These are phyloP conservation scores for Tulasnella sp. DNA, from an alignment of 768 basidiomycete species.

Conservation along the genomic window DNA sequence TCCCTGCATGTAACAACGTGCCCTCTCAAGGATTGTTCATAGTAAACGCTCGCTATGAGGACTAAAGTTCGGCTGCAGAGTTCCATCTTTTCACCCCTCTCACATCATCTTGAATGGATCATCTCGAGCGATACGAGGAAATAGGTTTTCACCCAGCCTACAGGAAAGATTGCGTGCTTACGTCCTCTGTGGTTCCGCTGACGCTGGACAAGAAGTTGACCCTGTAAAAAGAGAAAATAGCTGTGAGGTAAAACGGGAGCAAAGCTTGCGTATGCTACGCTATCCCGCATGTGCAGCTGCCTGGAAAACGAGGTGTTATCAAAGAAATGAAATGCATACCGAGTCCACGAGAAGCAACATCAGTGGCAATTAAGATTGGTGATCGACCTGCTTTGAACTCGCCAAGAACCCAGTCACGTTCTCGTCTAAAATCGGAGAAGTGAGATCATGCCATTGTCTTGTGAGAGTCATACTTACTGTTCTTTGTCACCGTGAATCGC, in stretches of 20 bases:
- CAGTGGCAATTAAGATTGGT: constrained; percentile 96
- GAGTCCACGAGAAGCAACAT: constrained; percentile 98
- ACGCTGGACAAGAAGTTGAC: background rate
- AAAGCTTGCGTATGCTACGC: too few species aligned
- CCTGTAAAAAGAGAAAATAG: constrained; percentile 1
- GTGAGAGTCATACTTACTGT: constrained; percentile 47
- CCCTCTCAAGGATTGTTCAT: too few species aligned
- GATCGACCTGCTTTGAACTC: constrained; percentile 98
- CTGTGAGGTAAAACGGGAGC: background rate
- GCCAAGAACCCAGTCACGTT: constrained; percentile 97
- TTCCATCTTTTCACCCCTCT: too few species aligned
- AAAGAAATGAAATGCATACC: constrained; percentile 61
- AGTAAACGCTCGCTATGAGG: too few species aligned
- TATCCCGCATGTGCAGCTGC: too few species aligned
- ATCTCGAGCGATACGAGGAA: too few species aligned
- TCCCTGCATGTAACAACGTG: too few species aligned
- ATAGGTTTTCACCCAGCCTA: too few species aligned
- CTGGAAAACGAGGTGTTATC: constrained; percentile 6
- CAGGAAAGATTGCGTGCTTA: background rate
- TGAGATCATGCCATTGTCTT: background rate
- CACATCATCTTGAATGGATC: too few species aligned
- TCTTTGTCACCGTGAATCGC: constrained; percentile 99
- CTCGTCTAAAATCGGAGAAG: constrained; percentile 44
- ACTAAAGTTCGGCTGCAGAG: too few species aligned
- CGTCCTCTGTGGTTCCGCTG: background rate